Conservation (phyloP, 257 asterid genomes). For the Solanum raphanifolium region DNA sequence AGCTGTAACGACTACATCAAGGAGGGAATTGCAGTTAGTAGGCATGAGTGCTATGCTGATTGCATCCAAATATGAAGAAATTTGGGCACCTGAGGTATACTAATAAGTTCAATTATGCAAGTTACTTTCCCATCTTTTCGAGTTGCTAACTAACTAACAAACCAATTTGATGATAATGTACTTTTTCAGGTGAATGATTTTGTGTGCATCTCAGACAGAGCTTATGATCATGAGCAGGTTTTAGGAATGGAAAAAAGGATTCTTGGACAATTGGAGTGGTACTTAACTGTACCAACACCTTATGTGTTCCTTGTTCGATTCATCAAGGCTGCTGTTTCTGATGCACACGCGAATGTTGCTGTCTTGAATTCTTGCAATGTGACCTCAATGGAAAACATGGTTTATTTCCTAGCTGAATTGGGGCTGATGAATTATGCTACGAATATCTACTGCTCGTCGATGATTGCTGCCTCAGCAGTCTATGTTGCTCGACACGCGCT, state of each 20-base stretch:
- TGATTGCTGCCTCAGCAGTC: slow-evolving; percentile 94
- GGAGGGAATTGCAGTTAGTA: slow-evolving; percentile 71
- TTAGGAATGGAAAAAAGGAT: slow-evolving; percentile 71
- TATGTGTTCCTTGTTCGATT: slow-evolving; percentile 78
- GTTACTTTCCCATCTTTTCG: not conserved
- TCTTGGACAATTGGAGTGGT: slow-evolving; percentile 65
- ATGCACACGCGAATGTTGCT: slow-evolving; percentile 21
- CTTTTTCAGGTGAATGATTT: slow-evolving; percentile 51
- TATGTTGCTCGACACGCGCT: slow-evolving; percentile 64
- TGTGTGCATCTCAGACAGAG: slow-evolving; percentile 61
- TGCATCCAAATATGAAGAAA: slow-evolving; percentile 91
- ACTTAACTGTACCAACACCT: slow-evolving; percentile 74
- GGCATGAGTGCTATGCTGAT: slow-evolving; percentile 78
- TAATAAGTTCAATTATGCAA: not conserved
- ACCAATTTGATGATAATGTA: not conserved
- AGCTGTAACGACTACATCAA: slow-evolving; percentile 24
- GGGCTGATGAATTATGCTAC: slow-evolving; percentile 75
- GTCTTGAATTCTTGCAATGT: not conserved
- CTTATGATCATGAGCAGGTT: slow-evolving; percentile 43
- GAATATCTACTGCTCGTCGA: slow-evolving; percentile 51
- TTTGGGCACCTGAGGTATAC: slow-evolving; percentile 91
- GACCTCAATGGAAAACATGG: slow-evolving; percentile 56
- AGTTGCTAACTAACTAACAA: not conserved
- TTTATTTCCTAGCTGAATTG: slow-evolving; percentile 58
- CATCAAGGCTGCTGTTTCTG: slow-evolving; percentile 60